A percentile compares a stretch with the other conserved stretches of the same genome.
phyloP scores from a whole-genome alignment of 164 flowering plant genomes.

The Tetracentron sinense region DNA sequence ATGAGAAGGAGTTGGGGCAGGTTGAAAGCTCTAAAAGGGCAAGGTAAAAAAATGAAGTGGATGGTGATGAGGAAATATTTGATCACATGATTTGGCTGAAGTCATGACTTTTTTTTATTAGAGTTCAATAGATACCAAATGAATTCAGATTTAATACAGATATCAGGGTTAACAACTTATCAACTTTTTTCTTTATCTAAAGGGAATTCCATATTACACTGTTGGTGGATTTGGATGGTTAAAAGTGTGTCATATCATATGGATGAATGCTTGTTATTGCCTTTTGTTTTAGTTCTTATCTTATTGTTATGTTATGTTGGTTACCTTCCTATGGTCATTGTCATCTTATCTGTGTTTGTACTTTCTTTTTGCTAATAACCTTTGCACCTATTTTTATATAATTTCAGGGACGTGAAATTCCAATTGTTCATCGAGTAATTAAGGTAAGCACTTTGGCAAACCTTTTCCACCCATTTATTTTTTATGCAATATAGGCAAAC shows the following conservation, averaged over 20 bases:
- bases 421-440: slow-evolving; percentile 85
- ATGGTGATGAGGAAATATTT: too few relatives aligned
- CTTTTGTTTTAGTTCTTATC: not conserved
- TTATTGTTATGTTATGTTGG: not conserved
- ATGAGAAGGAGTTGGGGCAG: too few relatives aligned
- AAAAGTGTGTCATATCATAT: not conserved
- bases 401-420: slow-evolving; percentile 75
- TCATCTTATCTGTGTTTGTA: not conserved
- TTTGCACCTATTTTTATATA: not conserved
- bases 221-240: not conserved
- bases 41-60: too few relatives aligned
- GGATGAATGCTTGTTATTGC: not conserved
- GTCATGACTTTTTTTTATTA: too few relatives aligned
- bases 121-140: too few relatives aligned
- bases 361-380: slow-evolving; percentile 8
- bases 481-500: too few relatives aligned
- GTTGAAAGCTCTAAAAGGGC: too few relatives aligned
- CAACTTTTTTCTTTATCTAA: not conserved
- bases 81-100: too few relatives aligned
- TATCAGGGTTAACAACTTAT: not conserved
- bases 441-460: slow-evolving; percentile 39
- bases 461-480: not conserved
- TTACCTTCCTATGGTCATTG: not conserved
- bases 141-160: too few relatives aligned
- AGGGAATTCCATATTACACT: not conserved